phyloP scores from a whole-genome alignment of 768 basidiomycete genomes.

The Pleurotus tuber-regium region DNA sequence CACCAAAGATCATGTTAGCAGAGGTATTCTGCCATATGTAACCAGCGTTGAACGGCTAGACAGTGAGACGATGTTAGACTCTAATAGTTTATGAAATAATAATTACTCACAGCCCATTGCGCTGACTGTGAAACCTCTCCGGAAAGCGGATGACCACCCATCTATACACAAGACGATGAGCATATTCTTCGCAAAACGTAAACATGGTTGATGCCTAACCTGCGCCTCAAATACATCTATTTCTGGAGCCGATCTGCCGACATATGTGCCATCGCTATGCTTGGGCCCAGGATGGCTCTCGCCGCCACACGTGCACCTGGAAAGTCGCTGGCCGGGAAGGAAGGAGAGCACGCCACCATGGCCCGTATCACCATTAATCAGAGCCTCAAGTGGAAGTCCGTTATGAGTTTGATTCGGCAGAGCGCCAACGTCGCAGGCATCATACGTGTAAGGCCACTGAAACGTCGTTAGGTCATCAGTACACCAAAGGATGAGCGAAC shows the following conservation, averaged over 20 bases:
- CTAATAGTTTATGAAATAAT: neutral
- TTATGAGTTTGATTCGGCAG: constrained; percentile 77
- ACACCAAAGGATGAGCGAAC: neutral
- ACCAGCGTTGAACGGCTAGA: constrained; percentile 69
- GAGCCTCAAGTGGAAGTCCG: constrained; percentile 62
- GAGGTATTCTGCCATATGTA: constrained; percentile 70
- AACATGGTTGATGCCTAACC: constrained; percentile 22
- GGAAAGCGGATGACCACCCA: constrained; percentile 39
- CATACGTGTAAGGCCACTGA: constrained; percentile 84
- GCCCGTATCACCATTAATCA: constrained; percentile 53
- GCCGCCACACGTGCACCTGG: constrained; percentile 81
- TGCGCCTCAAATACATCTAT: constrained; percentile 91
- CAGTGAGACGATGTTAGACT: constrained; percentile 4
- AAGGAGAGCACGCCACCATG: constrained; percentile 56
- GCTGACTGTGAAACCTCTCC: constrained; percentile 80
- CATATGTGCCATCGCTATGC: constrained; percentile 69
- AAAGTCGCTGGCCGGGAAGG: constrained; percentile 78
- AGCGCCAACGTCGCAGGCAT: constrained; percentile 83
- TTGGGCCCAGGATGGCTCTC: constrained; percentile 85
- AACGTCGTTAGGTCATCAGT: constrained; percentile 9
- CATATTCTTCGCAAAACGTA: neutral
- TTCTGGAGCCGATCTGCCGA: constrained; percentile 84
- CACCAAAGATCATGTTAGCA: constrained; percentile 52
- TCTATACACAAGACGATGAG: constrained; percentile 33
- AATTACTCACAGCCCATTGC: constrained; percentile 74